Conservation (phyloP, 257 asterid species). For the Solanum dulcamara region DNA sequence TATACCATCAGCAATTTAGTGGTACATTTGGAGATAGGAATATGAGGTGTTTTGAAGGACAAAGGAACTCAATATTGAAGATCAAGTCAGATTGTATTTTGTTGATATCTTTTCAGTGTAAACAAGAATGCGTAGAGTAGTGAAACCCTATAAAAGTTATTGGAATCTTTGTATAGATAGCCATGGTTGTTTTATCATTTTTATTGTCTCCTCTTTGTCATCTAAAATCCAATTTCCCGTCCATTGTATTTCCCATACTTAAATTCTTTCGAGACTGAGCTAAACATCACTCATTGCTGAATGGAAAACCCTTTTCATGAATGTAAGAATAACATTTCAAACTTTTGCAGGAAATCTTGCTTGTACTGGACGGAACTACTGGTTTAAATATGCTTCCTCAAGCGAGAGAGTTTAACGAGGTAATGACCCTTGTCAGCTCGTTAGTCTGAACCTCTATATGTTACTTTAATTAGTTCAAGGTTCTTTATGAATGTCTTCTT, state of each 20-base stretch:
- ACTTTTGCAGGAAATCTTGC: slow-evolving; percentile 68
- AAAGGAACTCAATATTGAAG: background rate
- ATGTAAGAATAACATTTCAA: background rate
- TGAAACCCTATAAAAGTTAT: background rate
- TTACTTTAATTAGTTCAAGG: background rate
- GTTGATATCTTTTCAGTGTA: background rate
- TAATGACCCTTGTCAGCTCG: slow-evolving; percentile 9
- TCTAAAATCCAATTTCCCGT: background rate
- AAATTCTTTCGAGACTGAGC: background rate
- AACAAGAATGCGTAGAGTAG: background rate
- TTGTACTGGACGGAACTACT: slow-evolving; percentile 88
- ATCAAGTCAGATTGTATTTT: background rate
- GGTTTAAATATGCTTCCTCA: slow-evolving; percentile 98
- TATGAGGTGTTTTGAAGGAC: background rate
- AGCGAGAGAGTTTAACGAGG: slow-evolving; percentile 96
- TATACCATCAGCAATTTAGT: background rate
- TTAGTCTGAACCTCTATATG: background rate
- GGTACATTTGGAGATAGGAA: background rate
- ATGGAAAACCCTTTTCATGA: background rate
- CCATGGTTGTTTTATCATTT: background rate
- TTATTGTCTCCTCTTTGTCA: background rate
- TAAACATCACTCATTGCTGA: background rate
- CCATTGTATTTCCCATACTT: background rate
- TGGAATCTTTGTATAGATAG: background rate
- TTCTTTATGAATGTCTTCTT: background rate